Evolutionary conservation across 441 rosid species (phyloP), one percentile per base, ranked within the genome.

Genomic region (Brassica hybrid): DNA sequence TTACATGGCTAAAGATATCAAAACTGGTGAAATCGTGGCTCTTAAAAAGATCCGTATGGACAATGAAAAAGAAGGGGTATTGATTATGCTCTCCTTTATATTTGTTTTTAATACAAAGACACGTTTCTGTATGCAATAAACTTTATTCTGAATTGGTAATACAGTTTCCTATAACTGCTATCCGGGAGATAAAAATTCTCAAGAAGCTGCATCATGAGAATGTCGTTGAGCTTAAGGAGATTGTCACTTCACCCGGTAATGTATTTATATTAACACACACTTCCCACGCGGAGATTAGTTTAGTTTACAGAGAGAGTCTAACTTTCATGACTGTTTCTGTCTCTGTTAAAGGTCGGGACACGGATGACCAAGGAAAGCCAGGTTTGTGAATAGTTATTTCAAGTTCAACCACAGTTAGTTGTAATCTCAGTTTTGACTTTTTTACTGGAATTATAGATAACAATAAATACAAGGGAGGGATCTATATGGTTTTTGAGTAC

Each of bases 401-500:
- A n/a, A 2, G 14, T 59, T 59, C 23, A 4, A 25, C 27, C 27
- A 25, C 27, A 25, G 27, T 5, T 30, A 30, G 34, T 30, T 30
- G 2, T 1, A 30, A 30, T 30, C 34, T 30, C 34, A 30, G 58
- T 23, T 54, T 38, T 43, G 25, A 1, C 67, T 63, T 34, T 56
- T 18, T 74, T 63, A 21, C 60, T 3, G 16, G 3, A 52, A 52
- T 27, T 74, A 0, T 17, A 93, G 99, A 89, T 84, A 93, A 92
- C 61, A 90, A 91, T 77, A 95, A 95, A 84, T 93, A 96, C 74
- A 91, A 88, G 64, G 97, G 98, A 48, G 90, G 97, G 30, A 92
- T 90, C 72, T 94, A 92, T 79, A 93, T 96, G 99, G 99, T 96
- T 75, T 96, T 93, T 74, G 98, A 93, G 78, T 96, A 93, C 82